A percentile compares a stretch with the other conserved stretches of the same genome.
Conservation (phyloP, 129 eudicot species). For the Artemisia annua region DNA sequence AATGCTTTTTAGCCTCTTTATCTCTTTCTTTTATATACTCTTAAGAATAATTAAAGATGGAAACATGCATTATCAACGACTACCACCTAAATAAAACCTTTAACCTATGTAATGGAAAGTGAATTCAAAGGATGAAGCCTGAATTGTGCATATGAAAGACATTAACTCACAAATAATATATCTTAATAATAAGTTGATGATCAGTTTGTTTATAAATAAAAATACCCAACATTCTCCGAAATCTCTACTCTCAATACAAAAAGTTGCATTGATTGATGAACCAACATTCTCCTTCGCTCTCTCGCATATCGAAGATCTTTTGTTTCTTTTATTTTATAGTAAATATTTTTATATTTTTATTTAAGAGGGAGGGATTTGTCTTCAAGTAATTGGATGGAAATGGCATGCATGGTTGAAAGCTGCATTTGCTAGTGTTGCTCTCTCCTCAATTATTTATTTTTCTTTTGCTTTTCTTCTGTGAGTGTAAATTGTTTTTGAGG, state of each 20-base stretch:
- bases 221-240: constrained; percentile 31
- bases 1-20: no score
- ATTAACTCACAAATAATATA: constrained; percentile 18
- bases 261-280: constrained; percentile 26
- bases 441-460: constrained; percentile 34
- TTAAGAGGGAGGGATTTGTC: constrained; percentile 44
- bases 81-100: no score
- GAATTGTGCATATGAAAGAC: background rate
- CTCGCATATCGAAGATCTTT: constrained; percentile 32
- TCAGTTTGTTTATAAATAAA: background rate
- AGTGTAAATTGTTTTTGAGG: constrained; percentile 11
- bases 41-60: no score
- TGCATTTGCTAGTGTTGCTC: constrained; percentile 54
- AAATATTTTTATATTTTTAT: background rate
- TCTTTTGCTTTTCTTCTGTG: background rate
- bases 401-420: constrained; percentile 82
- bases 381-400: constrained; percentile 56
- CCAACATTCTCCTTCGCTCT: constrained; percentile 43
- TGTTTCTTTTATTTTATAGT: background rate
- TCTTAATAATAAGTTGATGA: background rate
- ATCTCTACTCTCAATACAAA: constrained; percentile 33
- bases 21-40: no score
- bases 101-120: background rate
- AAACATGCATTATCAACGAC: no score
- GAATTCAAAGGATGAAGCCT: background rate